These are phyloP conservation scores for Verticillium nonalfalfae DNA, from an alignment of 2,329 filamentous ascomycete genomes.

Conservation along the genomic window DNA sequence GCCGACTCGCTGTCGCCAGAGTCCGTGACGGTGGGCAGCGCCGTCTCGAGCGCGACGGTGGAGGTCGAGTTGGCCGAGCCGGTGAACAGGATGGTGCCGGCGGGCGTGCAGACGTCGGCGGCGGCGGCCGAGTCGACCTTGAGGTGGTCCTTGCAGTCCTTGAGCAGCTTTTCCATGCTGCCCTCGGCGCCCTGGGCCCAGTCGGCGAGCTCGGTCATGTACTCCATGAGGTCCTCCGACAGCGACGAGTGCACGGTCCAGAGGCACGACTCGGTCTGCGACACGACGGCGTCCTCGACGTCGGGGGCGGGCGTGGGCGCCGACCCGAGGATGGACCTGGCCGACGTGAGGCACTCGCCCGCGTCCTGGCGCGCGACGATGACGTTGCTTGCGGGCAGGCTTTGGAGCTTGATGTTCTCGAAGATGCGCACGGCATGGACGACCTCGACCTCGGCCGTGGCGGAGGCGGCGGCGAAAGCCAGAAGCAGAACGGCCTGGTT, in stretches of 20 bases:
- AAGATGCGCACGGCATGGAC: background rate
- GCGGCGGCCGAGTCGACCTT: background rate
- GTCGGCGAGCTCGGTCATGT: background rate
- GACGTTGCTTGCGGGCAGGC: background rate
- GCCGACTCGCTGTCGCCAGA: background rate
- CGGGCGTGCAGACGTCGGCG: background rate
- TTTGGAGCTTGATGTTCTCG: background rate
- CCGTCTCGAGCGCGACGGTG: background rate
- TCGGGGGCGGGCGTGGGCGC: background rate
- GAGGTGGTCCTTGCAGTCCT: background rate
- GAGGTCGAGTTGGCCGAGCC: background rate
- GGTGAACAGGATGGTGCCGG: background rate
- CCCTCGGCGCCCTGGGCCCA: background rate
- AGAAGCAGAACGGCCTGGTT: background rate
- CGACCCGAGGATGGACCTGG: background rate
- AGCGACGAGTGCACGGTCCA: background rate
- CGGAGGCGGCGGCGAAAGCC: background rate
- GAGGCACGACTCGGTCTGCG: background rate
- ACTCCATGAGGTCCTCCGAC: background rate
- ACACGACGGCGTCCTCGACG: background rate
- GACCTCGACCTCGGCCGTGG: background rate
- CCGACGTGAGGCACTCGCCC: background rate
- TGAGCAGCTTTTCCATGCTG: background rate
- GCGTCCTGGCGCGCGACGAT: background rate
- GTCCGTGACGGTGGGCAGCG: background rate